Base-by-base conservation (phyloP, 108 stramenopile species). In the Aurantiochytrium sp. region DNA sequence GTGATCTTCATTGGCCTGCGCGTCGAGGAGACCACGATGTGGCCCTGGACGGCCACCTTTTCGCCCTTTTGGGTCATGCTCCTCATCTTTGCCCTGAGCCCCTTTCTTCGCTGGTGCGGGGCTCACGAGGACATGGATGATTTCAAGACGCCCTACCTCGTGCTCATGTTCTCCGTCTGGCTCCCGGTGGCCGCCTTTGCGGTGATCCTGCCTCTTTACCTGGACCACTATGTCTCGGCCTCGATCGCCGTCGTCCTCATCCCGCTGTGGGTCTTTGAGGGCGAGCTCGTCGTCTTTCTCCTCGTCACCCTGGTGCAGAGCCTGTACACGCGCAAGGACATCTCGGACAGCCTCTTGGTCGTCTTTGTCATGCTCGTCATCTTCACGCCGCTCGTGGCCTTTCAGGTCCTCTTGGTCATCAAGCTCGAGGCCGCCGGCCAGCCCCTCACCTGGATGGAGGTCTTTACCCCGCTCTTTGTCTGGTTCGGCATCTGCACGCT, bases 261-360 rank as follows among this genome's bases (percentile, higher is more conserved):
- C 32, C 73, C 73, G 27, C 21, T 81, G 6, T 81, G 73, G 73
- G 45, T 81, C 24, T 81, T 81, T 17, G 73, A 81, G 39, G 73
- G 42, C n/a, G 39, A 48, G 73, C 73, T 81, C 27, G 15, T 81
- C 12, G 17, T 41, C 12, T 81, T 81, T 48, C 59, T 65, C 59
- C 32, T 81, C 24, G 30, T 81, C 3, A 48, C 45, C 17, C 39
- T 81, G 8, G 73, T 24, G 32, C 42, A 48, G 73, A 48, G 42
- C 3, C 39, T 81, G 42, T 81, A 48, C 73, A 48, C 45, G 17
- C 45, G 42, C 45, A 81, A 81, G 32, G 45, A 81, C 45, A 81
- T 48, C n/a, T 41, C 73, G 6, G 73, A 81, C 73, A 48, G 42
- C 12, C n/a, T 81, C 19, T 21, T 81, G 6, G 42, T 81, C 27